Conservation (phyloP, 176 grass and related monocot species). For the Oropetium thomaeum region DNA sequence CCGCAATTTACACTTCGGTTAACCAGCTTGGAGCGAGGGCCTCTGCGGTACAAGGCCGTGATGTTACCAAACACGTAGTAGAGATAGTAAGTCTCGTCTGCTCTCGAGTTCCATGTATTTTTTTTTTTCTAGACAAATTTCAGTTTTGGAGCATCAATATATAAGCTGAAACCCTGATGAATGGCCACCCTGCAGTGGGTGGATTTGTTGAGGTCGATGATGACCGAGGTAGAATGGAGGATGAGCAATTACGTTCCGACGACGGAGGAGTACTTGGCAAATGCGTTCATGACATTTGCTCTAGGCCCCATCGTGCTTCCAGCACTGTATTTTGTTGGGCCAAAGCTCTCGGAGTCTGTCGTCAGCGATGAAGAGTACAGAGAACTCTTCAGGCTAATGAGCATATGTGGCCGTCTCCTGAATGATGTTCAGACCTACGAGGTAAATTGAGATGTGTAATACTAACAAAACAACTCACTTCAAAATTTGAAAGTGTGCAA, state of each 20-base stretch:
- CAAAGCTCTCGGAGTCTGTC: constrained; percentile 30
- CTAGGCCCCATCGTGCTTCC: constrained; percentile 62
- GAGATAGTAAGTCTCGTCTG: constrained; percentile 47
- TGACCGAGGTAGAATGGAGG: constrained; percentile 57
- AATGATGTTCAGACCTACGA: constrained; percentile 55
- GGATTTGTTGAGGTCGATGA: constrained; percentile 56
- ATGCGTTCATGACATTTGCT: constrained; percentile 51
- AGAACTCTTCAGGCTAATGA: constrained; percentile 52
- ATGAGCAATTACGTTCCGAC: constrained; percentile 41
- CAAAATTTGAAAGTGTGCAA: too few species aligned
- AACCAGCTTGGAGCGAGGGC: constrained; percentile 64
- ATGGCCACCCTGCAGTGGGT: constrained; percentile 54
- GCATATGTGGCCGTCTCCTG: constrained; percentile 58
- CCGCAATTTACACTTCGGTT: constrained; percentile 46
- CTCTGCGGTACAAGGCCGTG: constrained; percentile 47
- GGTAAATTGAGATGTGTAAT: constrained; percentile 26
- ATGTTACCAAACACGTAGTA: constrained; percentile 50
- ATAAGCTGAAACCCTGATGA: background rate
- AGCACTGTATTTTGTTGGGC: constrained; percentile 58
- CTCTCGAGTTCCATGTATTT: background rate
- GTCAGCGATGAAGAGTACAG: constrained; percentile 46
- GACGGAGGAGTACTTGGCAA: constrained; percentile 54
- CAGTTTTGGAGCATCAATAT: background rate
- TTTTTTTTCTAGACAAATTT: background rate
- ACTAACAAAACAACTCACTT: too few species aligned